Evolutionary conservation across 2,329 filamentous ascomycete genomes (phyloP), one percentile per base, ranked within the genome.

Genomic region (Septoria linicola): DNA sequence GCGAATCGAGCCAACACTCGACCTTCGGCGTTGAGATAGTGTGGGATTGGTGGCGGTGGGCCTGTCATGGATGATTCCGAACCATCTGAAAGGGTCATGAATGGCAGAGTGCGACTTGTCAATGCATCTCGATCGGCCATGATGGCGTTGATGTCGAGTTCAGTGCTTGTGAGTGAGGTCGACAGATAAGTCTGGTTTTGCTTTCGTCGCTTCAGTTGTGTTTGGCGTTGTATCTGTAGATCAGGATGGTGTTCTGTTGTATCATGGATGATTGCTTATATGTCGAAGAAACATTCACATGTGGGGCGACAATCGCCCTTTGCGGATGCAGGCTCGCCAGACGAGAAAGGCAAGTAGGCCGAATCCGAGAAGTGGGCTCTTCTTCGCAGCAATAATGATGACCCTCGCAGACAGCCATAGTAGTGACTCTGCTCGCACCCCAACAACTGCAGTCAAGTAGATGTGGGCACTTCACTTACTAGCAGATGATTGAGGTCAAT

Each of bases 61-160:
- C 64, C 72, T 60, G 66, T 77, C 64, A 70, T 64, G 36, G 68
- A 77, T 58, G 55, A 41, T 27, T 63, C 52, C 4, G 69, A 66
- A 23, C 72, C 73, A 56, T 71, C 68, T 8, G 75, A 77, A 10
- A 80, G 68, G 6, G 62, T 68, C 76, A 80, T 80, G 54, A 76
- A 73, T 3, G 74, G 74, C 5, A 78, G 62, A 50, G 70, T 65
- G 23, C 76, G 67, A 19, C 70, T 67, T 21, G 71, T 68, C 31
- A 80, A 71, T 36, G 70, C 66, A 34, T 74, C 71, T 55, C 75
- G 66, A 52, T 73, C 68, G 32, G 68, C 59, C 61, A 66, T 66
- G 40, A 63, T 65, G 49, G 13, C 5, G 32, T 44, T 6, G 2
- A 31, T 10, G 41, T 23, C 25, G 19, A 13, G 5, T 7, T n/a